These are phyloP conservation scores for Aspergillus intermedius DNA, from an alignment of 2,329 filamentous ascomycete genomes.

Conservation along the genomic window DNA sequence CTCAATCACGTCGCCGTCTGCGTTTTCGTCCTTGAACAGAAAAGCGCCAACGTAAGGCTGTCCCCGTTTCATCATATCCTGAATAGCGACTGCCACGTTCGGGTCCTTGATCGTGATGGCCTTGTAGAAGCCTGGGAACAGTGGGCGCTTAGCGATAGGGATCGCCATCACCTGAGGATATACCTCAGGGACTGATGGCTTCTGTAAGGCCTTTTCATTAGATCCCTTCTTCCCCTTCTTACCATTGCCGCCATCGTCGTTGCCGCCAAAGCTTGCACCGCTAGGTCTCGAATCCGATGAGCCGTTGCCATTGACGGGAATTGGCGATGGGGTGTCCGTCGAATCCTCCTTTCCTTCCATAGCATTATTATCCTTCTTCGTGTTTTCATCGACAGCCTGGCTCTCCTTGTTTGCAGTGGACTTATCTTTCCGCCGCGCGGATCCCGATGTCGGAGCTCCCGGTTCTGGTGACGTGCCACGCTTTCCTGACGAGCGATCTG, in stretches of 20 bases:
- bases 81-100: constrained; percentile 83
- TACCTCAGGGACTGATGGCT: constrained; percentile 84
- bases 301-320: constrained; percentile 28
- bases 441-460: constrained; percentile 28
- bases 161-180: constrained; percentile 98
- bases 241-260: constrained; percentile 56
- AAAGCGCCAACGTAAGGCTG: constrained; percentile 98
- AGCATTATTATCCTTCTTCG: constrained; percentile 33
- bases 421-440: constrained; percentile 36
- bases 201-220: constrained; percentile 70
- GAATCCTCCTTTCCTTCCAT: constrained; percentile 43
- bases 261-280: constrained; percentile 47
- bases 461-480: constrained; percentile 19
- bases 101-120: constrained; percentile 93
- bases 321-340: constrained; percentile 42
- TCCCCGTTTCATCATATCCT: constrained; percentile 92
- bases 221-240: constrained; percentile 64
- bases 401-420: constrained; percentile 34
- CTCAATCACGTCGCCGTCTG: constrained; percentile 89
- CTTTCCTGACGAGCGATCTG: constrained; percentile 29
- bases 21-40: constrained; percentile 90
- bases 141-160: constrained; percentile 82
- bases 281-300: constrained; percentile 45
- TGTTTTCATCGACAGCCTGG: constrained; percentile 30
- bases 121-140: constrained; percentile 98